Evolutionary conservation across 352 stramenopile genomes (phyloP).

Genomic region (Aphanomyces cochlioides): DNA sequence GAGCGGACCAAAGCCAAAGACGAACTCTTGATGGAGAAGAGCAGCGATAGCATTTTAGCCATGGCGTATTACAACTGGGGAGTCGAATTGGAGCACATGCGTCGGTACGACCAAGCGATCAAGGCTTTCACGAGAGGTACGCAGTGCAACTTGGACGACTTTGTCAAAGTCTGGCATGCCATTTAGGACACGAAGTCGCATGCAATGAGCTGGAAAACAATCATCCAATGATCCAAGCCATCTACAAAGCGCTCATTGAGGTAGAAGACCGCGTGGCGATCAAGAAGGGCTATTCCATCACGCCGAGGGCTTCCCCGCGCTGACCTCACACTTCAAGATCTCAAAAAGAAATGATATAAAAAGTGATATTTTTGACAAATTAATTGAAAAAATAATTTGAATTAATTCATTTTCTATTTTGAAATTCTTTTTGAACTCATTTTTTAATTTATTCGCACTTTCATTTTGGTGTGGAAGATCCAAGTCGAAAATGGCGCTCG

Average conservation of each 20-base stretch:
- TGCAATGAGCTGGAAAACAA: not conserved
- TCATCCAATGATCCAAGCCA: slow-evolving; percentile 3
- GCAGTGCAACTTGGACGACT: not conserved
- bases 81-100: slow-evolving; percentile 56
- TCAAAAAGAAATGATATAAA: slow-evolving; percentile 6
- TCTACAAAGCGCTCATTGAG: not conserved
- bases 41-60: slow-evolving; percentile 30
- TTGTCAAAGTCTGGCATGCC: not conserved
- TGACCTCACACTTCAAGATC: not conserved
- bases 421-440: not conserved
- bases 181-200: slow-evolving; percentile 2
- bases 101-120: slow-evolving; percentile 32
- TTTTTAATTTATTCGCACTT: not conserved
- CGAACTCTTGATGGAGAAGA: not conserved
- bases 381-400: not conserved
- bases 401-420: not conserved
- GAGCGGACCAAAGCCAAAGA: not conserved
- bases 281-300: not conserved
- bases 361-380: not conserved
- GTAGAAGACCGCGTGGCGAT: not conserved
- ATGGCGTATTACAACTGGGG: slow-evolving; percentile 58
- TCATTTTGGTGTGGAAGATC: not conserved
- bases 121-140: not conserved
- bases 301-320: not conserved
- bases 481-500: not conserved